A percentile compares a stretch with the other conserved stretches of the same genome.
Evolutionary conservation across 371 early-diverging fungal species (phyloP).

Genomic region (Paraphysoderma sedebokerense): DNA sequence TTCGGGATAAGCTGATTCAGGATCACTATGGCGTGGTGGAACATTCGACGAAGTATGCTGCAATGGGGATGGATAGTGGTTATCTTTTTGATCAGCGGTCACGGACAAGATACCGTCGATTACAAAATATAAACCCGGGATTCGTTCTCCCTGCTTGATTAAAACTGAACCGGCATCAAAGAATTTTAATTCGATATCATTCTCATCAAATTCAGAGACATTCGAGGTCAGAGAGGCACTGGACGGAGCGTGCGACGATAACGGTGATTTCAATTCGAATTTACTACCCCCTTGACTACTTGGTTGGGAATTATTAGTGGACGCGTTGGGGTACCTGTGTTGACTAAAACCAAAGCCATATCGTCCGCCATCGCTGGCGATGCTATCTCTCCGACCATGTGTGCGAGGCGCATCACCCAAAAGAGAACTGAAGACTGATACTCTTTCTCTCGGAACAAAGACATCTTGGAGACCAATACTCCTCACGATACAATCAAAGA

Average conservation of each 20-base stretch:
- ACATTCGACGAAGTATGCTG: too few species aligned
- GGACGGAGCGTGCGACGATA: too few species aligned
- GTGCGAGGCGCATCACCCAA: too few species aligned
- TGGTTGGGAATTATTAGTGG: not conserved
- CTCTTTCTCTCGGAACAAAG: not conserved
- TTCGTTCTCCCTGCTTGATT: conserved; percentile 66
- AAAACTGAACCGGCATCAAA: conserved; percentile 53
- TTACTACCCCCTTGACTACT: not conserved
- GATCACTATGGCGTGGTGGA: too few species aligned
- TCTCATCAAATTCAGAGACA: conserved; percentile 19
- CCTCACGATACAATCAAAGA: conserved; percentile 42
- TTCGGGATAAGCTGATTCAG: too few species aligned
- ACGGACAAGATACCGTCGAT: conserved; percentile 78
- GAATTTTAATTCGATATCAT: conserved; percentile 46
- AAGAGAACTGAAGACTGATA: too few species aligned
- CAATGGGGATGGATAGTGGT: too few species aligned
- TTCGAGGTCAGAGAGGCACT: conserved; percentile 16
- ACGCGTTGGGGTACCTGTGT: too few species aligned
- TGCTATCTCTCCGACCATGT: too few species aligned
- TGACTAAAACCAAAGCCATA: too few species aligned
- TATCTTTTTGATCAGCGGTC: conserved; percentile 29
- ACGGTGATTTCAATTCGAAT: too few species aligned
- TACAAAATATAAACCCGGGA: conserved; percentile 76
- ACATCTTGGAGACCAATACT: conserved; percentile 29
- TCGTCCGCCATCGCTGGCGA: not conserved